Percentiles rank a stretch among this genome's conserved stretches.
These are phyloP conservation scores for Pseudognaphalium luteoalbum DNA, from an alignment of 129 eudicot genomes.

Conservation along the genomic window DNA sequence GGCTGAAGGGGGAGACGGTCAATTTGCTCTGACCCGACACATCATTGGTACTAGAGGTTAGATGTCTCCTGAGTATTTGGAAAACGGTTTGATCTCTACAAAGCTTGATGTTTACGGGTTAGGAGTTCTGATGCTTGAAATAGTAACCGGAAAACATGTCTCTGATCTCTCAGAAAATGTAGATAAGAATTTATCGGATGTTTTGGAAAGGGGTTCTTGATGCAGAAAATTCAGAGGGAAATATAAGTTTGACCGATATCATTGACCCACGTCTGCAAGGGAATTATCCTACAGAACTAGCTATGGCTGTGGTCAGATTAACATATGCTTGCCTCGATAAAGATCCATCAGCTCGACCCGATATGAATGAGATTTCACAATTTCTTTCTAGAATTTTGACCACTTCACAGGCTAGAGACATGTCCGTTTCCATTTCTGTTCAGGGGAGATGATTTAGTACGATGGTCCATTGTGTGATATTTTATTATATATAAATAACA, in stretches of 20 bases:
- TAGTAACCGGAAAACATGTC: constrained; percentile 70
- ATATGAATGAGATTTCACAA: constrained; percentile 67
- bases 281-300: constrained; percentile 58
- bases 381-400: constrained; percentile 55
- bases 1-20: constrained; percentile 61
- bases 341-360: constrained; percentile 67
- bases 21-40: constrained; percentile 68
- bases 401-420: constrained; percentile 42
- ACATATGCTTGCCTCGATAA: constrained; percentile 56
- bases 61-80: constrained; percentile 88
- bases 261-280: constrained; percentile 64
- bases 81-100: constrained; percentile 64
- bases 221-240: constrained; percentile 34
- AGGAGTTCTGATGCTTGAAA: constrained; percentile 84
- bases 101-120: constrained; percentile 89
- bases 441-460: constrained; percentile 33
- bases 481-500: not conserved
- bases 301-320: constrained; percentile 40
- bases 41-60: constrained; percentile 85
- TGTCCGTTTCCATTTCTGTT: constrained; percentile 30
- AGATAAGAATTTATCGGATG: constrained; percentile 44
- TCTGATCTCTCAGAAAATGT: constrained; percentile 49
- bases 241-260: constrained; percentile 37
- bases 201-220: constrained; percentile 43
- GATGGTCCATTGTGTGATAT: not conserved